Conservation (phyloP, 2,329 filamentous ascomycete species). For the Penicillium sp. region DNA sequence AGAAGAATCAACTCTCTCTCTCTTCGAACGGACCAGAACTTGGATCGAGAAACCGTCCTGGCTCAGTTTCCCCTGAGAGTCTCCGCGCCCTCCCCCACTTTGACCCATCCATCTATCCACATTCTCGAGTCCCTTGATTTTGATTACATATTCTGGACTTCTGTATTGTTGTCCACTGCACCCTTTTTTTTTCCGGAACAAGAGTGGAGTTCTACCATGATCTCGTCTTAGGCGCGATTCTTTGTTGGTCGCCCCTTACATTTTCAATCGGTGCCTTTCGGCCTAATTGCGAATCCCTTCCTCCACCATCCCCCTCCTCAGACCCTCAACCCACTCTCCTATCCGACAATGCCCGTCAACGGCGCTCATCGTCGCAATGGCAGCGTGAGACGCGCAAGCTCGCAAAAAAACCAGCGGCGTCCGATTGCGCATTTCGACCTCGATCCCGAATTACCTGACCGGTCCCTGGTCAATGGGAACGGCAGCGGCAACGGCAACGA, state of each 20-base stretch:
- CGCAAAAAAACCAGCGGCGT: slow-evolving; percentile 16
- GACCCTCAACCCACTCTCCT: slow-evolving; percentile 9
- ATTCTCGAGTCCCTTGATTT: neutral
- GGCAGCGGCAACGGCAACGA: slow-evolving; percentile 1
- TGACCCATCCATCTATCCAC: neutral
- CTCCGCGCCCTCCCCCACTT: neutral
- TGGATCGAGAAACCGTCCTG: too few species aligned
- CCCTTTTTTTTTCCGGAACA: neutral
- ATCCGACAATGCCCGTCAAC: slow-evolving; percentile 10
- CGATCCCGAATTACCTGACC: slow-evolving; percentile 15
- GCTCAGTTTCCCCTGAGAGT: neutral
- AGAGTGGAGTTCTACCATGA: neutral
- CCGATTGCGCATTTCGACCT: slow-evolving; percentile 26
- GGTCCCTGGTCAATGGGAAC: slow-evolving; percentile 14
- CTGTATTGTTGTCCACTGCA: neutral
- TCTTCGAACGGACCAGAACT: too few species aligned
- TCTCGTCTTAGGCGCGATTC: neutral
- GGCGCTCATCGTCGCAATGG: slow-evolving; percentile 26
- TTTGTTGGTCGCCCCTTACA: too few species aligned
- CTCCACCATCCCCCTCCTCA: neutral
- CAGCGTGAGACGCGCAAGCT: slow-evolving; percentile 22
- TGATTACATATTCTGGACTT: too few species aligned
- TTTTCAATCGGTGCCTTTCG: neutral
- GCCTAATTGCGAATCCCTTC: neutral
- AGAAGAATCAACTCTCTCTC: too few species aligned